Evolutionary conservation across 2,329 filamentous ascomycete genomes (phyloP).

Genomic region (Scopulariopsis brevicaulis): DNA sequence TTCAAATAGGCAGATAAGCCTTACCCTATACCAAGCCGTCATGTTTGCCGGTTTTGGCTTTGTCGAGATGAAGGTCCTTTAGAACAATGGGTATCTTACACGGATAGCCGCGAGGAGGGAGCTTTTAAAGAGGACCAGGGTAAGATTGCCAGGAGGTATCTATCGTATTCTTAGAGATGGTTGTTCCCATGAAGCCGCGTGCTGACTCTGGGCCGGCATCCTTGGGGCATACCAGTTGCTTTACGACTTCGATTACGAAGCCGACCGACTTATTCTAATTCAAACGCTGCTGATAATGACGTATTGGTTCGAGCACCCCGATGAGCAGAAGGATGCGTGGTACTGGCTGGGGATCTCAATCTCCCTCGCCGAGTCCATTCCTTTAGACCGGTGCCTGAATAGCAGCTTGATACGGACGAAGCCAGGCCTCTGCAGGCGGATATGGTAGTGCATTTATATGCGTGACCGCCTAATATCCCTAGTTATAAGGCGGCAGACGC

Average conservation of each 20-base stretch:
- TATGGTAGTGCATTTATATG: constrained; percentile 63
- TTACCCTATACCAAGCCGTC: constrained; percentile 56
- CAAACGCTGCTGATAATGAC: constrained; percentile 56
- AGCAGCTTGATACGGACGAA: constrained; percentile 44
- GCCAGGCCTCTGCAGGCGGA: constrained; percentile 53
- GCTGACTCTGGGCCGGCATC: too few species aligned
- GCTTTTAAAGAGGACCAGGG: constrained; percentile 54
- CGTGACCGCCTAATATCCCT: constrained; percentile 55
- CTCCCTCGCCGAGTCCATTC: constrained; percentile 55
- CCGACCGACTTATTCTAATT: constrained; percentile 54
- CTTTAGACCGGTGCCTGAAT: constrained; percentile 54
- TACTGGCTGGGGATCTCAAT: constrained; percentile 63
- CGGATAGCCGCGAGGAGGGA: constrained; percentile 51
- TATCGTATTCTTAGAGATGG: too few species aligned
- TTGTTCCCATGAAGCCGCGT: too few species aligned
- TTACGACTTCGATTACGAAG: constrained; percentile 59
- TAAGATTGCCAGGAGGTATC: constrained; percentile 15
- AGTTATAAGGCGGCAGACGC: constrained; percentile 55
- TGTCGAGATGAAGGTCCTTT: constrained; percentile 48
- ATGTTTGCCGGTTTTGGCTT: constrained; percentile 59
- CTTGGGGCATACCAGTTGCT: constrained; percentile 39
- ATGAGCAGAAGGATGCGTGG: constrained; percentile 62
- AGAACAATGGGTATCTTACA: constrained; percentile 45
- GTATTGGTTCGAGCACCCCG: constrained; percentile 59
- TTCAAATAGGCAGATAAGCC: constrained; percentile 42